Percentiles rank a stretch among this genome's conserved stretches.
phyloP scores from a whole-genome alignment of 73 alveolate genomes.

The Stentor roeselii region DNA sequence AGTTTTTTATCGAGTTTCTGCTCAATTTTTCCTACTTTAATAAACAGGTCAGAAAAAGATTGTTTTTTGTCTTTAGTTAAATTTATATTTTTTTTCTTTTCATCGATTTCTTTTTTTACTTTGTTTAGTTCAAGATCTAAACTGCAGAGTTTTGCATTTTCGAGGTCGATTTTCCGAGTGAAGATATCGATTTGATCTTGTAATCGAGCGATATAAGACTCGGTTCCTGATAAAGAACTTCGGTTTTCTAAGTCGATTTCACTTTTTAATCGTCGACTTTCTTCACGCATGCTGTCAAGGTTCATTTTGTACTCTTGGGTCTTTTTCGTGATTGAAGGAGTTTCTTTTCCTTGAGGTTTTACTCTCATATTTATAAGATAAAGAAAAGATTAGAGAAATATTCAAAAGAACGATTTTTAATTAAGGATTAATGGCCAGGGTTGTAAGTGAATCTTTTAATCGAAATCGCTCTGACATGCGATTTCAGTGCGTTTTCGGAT shows the following conservation, averaged over 20 bases:
- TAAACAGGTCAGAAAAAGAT: constrained; percentile 21
- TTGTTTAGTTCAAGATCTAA: not conserved
- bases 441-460: no score
- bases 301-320: not conserved
- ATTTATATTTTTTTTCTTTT: not conserved
- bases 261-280: not conserved
- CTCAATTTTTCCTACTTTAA: constrained; percentile 56
- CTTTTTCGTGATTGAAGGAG: not conserved
- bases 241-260: not conserved
- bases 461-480: no score
- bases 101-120: constrained; percentile 13
- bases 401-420: no score
- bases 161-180: constrained; percentile 20
- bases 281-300: not conserved
- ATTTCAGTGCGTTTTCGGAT: no score
- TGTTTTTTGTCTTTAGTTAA: not conserved
- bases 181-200: constrained; percentile 26
- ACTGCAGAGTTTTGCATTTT: not conserved
- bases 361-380: not conserved
- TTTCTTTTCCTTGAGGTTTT: not conserved
- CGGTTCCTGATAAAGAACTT: not conserved
- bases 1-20: constrained; percentile 61
- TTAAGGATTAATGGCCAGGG: no score
- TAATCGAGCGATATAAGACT: constrained; percentile 23
- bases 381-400: not conserved